Evolutionary conservation across 2,329 filamentous ascomycete genomes (phyloP), one percentile per base, ranked within the genome.

Genomic region (Sclerotinia nivalis): DNA sequence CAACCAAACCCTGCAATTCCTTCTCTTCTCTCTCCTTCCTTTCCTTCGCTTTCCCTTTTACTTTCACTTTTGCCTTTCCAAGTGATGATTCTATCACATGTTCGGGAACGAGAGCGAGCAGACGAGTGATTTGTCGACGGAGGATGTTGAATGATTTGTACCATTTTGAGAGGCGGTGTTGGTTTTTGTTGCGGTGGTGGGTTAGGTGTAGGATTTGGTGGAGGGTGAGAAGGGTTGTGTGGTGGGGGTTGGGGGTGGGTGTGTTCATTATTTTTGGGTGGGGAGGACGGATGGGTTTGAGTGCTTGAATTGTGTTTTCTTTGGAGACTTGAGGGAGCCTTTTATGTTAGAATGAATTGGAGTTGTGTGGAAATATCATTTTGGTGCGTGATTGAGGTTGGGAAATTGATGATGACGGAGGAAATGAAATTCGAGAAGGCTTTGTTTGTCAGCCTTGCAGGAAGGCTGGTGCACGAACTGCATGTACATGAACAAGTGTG

Each of bases 121-220:
- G 81, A 68, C 85, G 84, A 12, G 81, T 81, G 12, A 91, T 79
- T 69, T 88, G 85, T 60, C 92, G 90, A 49, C 92, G 88, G 73
- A 97, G 85, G 73, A 90, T 85, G 67, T 86, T 86, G 72, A 97
- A 88, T 76, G 83, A 84, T 75, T 88, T 87, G 88, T 92, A 98
- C 95, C 95, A 99, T 77, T 88, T 87, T 43, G 89, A 87, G 72
- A 86, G 84, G 69, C 89, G 89, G 80, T 98, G 95, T 82, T 98
- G 95, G 82, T 97, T 98, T 78, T 89, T 90, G 83, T 97, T 96
- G 76, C 93, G 92, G 78, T 93, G 89, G 80, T 90, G 87, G 76
- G 96, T 87, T 74, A 91, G 86, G 76, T 90, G 84, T 58, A 97
- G 87, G 60, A 94, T 81, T 64, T 86, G 79, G 40, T 82, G 75